These are phyloP conservation scores for Glarea lozoyensis DNA, from an alignment of 495 filamentous ascomycete species.

Conservation along the genomic window DNA sequence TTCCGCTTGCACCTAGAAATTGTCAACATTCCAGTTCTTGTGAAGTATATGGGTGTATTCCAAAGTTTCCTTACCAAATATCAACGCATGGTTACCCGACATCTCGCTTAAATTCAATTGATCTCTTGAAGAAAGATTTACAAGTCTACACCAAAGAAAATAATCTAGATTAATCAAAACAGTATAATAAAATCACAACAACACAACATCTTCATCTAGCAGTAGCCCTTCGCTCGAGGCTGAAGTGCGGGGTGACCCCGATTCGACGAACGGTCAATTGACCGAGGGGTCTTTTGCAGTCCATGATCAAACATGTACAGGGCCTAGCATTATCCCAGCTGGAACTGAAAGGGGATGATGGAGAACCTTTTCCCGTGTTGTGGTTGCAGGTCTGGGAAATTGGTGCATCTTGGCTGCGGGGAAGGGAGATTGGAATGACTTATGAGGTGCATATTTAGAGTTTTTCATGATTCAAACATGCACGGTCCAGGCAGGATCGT, in stretches of 20 bases:
- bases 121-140: no score
- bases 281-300: neutral
- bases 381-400: no score
- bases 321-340: neutral
- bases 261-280: neutral
- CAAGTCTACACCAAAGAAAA: no score
- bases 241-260: neutral
- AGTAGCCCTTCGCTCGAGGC: neutral
- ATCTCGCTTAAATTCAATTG: neutral
- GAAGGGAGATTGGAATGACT: no score
- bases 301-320: neutral
- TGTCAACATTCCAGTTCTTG: neutral
- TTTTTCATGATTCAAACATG: no score
- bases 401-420: no score
- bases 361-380: no score
- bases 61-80: conserved; percentile 6
- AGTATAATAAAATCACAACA: neutral
- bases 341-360: no score
- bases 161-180: neutral
- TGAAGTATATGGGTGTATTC: neutral
- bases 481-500: no score
- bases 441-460: no score
- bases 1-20: conserved; percentile 24
- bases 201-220: neutral
- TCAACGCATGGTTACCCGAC: conserved; percentile 5